Base-by-base conservation (phyloP, 805 yeast species). In the Yarrowia sp. region DNA sequence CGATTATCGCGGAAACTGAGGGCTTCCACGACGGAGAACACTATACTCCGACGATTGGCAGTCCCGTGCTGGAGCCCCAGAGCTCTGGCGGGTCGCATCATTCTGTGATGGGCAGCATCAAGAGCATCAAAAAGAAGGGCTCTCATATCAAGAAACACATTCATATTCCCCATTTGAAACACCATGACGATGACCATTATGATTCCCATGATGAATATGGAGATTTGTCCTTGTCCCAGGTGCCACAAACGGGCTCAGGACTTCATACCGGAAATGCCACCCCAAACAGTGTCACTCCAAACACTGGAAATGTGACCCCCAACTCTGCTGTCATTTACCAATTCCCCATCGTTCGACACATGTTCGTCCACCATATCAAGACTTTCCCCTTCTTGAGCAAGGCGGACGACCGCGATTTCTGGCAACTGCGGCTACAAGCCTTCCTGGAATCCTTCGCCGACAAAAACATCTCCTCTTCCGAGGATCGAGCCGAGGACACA, bases 391-490 rank as follows among this genome's bases (percentile, higher is more conserved):
- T 92, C 73, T 79, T 95, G 19, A 79, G 79, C 63, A 78, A 80
- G 61, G 72, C 81, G 0, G 78, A 82, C 47, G 82, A 84, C 52
- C 83, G 84, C 50, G 85, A 86, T 63, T 91, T 94, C 73, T 94
- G 98, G 97, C 85, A 85, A 63, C 81, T 80, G 55, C 87, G 88
- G 58, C 87, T 92, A 0, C 97, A 93, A 77, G 87, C 87, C 33
- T 91, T 93, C 73, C 85, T 89, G 73, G 96, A 92, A 74, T 84
- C 88, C 67, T 87, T 95, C 79, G 88, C 90, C 76, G 78, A 82
- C 20, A 86, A 91, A 75, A 85, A 86, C 50, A 85, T 94, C 61
- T 87, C 92, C 70, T 84, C 87, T 68, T 84, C 93, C 33, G 85
- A 85, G 49, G 97, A 91, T 72, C 80, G 97, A 39, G 88, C 87